Conservation (phyloP, 2,329 filamentous ascomycete genomes). For the Claviceps capensis region DNA sequence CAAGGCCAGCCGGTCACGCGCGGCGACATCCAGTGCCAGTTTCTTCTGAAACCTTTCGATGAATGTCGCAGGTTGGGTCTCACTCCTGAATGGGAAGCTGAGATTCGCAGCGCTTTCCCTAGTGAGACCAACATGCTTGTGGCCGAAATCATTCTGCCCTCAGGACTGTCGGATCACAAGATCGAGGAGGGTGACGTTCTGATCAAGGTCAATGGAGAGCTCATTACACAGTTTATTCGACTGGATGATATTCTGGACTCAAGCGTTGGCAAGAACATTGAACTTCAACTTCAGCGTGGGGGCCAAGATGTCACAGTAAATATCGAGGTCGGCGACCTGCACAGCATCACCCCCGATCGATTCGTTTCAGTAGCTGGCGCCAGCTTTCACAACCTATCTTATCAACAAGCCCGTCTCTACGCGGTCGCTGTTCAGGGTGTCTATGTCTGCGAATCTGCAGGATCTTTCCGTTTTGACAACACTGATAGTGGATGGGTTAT, state of each 20-base stretch:
- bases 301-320: constrained; percentile 78
- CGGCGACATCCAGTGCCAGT: constrained; percentile 96
- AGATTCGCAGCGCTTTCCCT: constrained; percentile 70
- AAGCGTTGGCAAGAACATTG: constrained; percentile 65
- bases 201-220: constrained; percentile 82
- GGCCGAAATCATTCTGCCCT: constrained; percentile 84
- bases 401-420: constrained; percentile 93
- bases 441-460: constrained; percentile 86
- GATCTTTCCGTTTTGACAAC: constrained; percentile 88
- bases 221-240: constrained; percentile 84
- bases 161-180: constrained; percentile 75
- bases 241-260: constrained; percentile 87
- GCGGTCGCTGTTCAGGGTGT: constrained; percentile 86
- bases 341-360: constrained; percentile 87
- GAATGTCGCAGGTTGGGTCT: constrained; percentile 86
- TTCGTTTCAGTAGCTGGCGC: constrained; percentile 90
- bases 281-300: constrained; percentile 73
- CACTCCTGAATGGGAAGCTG: constrained; percentile 72
- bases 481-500: constrained; percentile 88
- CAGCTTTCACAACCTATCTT: constrained; percentile 91
- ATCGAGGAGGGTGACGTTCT: constrained; percentile 91
- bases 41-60: constrained; percentile 92
- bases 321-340: constrained; percentile 74
- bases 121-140: constrained; percentile 95
- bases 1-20: constrained; percentile 62